phyloP scores from a whole-genome alignment of 768 basidiomycete genomes.

The Lentinula sp. region DNA sequence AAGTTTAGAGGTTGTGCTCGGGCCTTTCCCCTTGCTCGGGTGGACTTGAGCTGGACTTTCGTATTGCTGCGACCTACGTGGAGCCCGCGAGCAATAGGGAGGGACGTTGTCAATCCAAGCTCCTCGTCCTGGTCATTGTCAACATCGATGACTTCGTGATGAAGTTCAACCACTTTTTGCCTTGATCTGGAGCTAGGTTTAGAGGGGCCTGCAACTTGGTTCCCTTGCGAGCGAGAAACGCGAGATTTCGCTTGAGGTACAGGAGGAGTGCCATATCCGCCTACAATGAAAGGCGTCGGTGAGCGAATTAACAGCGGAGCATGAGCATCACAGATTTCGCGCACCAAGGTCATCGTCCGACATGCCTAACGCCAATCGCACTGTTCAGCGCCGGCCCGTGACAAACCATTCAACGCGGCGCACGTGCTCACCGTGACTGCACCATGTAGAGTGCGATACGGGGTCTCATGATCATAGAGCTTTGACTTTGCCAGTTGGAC shows the following conservation, averaged over 20 bases:
- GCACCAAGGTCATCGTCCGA: neutral
- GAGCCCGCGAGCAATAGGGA: neutral
- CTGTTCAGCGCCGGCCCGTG: neutral
- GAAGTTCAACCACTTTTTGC: neutral
- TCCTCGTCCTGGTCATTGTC: neutral
- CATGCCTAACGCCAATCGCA: neutral
- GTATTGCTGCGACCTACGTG: neutral
- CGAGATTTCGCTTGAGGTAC: neutral
- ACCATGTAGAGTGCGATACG: neutral
- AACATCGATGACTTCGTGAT: neutral
- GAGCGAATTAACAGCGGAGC: too few species aligned
- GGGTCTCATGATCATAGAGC: too few species aligned
- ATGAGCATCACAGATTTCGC: neutral
- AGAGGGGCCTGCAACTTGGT: neutral
- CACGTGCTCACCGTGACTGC: neutral
- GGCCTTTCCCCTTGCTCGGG: constrained; percentile 28
- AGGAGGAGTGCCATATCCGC: neutral
- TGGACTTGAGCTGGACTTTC: neutral
- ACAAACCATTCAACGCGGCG: neutral
- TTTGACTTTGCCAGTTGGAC: too few species aligned
- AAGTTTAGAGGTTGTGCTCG: constrained; percentile 18
- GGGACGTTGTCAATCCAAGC: neutral
- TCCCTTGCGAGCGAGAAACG: neutral
- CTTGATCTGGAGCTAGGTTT: neutral
- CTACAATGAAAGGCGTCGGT: neutral